Conservation (phyloP, 164 flowering plant species). For the Saururus chinensis region DNA sequence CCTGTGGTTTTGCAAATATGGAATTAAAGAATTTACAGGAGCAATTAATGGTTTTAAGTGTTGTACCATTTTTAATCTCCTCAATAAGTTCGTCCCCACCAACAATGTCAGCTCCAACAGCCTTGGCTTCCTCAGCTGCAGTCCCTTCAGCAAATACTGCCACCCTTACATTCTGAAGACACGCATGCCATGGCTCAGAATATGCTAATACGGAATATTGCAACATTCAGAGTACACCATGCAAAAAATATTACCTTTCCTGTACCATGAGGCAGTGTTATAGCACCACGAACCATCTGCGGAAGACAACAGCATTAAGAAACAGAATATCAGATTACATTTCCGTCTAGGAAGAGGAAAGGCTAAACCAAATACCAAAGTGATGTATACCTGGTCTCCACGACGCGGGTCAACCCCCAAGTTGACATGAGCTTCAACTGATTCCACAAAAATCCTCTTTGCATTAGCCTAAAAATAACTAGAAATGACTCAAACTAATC, state of each 20-base stretch:
- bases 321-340: conserved; percentile 4
- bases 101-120: conserved; percentile 93
- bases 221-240: not conserved
- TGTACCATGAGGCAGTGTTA: conserved; percentile 75
- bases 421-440: conserved; percentile 86
- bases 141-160: conserved; percentile 92
- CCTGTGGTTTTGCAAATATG: not conserved
- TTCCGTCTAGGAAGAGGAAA: not conserved
- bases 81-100: conserved; percentile 87
- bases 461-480: conserved; percentile 70
- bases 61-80: conserved; percentile 56
- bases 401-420: conserved; percentile 66
- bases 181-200: conserved; percentile 2
- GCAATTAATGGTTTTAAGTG: not conserved
- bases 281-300: conserved; percentile 78
- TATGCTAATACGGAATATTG: not conserved
- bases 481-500: conserved; percentile 17
- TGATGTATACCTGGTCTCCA: conserved; percentile 56
- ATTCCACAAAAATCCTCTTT: conserved; percentile 59
- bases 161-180: conserved; percentile 50
- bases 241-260: conserved; percentile 55
- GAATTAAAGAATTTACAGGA: not conserved
- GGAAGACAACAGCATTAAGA: conserved; percentile 5
- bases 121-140: conserved; percentile 90
- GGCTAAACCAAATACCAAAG: not conserved